Conservation (phyloP, 768 basidiomycete species). For the Phaffia australis region DNA sequence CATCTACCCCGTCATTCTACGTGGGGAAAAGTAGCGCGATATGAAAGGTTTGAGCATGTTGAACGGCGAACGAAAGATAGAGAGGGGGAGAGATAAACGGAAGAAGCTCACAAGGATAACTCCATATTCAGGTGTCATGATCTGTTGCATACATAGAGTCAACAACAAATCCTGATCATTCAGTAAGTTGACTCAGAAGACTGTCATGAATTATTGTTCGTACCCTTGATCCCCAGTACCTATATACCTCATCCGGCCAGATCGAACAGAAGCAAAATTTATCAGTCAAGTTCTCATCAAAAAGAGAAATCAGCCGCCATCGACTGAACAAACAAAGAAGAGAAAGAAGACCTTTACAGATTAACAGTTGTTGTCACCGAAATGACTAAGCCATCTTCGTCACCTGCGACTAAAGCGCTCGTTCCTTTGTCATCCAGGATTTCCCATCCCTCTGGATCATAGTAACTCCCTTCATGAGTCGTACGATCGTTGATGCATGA, state of each 20-base stretch:
- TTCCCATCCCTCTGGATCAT: constrained; percentile 33
- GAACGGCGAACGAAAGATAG: too few relatives aligned
- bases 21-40: too few relatives aligned
- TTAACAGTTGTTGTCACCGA: constrained; percentile 35
- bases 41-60: too few relatives aligned
- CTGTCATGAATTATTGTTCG: background rate
- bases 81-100: too few relatives aligned
- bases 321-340: background rate
- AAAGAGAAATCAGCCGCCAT: background rate
- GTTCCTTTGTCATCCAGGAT: constrained; percentile 38
- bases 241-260: constrained; percentile 11
- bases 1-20: constrained; percentile 35
- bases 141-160: background rate
- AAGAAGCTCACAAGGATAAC: constrained; percentile 26
- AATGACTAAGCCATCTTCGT: constrained; percentile 36
- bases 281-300: background rate
- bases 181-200: too few relatives aligned
- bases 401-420: constrained; percentile 39
- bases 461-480: constrained; percentile 33
- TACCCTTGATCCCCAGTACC: constrained; percentile 28
- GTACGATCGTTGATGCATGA: constrained; percentile 32
- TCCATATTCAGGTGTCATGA: constrained; percentile 32
- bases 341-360: constrained; percentile 18
- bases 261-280: background rate
- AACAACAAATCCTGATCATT: too few relatives aligned